Conservation (phyloP, 805 yeast genomes). For the Debaryomyces castellii region DNA sequence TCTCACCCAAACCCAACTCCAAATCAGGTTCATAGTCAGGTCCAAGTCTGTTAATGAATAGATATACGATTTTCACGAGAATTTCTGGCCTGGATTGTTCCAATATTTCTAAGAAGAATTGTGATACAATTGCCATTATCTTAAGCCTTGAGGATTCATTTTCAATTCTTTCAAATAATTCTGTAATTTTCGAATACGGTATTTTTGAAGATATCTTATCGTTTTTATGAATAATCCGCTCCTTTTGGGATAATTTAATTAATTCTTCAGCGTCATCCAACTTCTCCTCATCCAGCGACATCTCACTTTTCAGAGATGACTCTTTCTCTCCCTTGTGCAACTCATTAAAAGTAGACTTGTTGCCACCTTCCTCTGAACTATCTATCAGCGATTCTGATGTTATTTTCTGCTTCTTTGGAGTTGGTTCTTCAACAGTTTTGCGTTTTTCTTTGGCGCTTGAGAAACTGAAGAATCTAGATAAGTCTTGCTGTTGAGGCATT, state of each 20-base stretch:
- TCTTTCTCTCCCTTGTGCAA: neutral
- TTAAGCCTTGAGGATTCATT: slow-evolving; percentile 79
- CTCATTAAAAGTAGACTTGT: slow-evolving; percentile 3
- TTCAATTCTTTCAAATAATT: slow-evolving; percentile 76
- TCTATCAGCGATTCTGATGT: neutral
- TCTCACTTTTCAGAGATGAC: neutral
- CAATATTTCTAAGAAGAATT: slow-evolving; percentile 67
- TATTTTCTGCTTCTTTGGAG: slow-evolving; percentile 1
- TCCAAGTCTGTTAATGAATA: slow-evolving; percentile 84
- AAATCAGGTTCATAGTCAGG: slow-evolving; percentile 92
- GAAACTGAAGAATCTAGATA: slow-evolving; percentile 29
- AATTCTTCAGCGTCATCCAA: slow-evolving; percentile 13
- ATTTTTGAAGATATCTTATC: slow-evolving; percentile 16
- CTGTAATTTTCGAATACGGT: slow-evolving; percentile 46
- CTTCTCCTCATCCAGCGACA: neutral
- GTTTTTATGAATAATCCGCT: slow-evolving; percentile 8
- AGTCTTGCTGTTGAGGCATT: slow-evolving; percentile 34
- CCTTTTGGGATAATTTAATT: slow-evolving; percentile 12
- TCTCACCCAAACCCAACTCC: slow-evolving; percentile 92
- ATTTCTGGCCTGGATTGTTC: slow-evolving; percentile 41
- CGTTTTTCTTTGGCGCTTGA: neutral
- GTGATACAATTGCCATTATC: slow-evolving; percentile 72
- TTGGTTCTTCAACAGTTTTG: neutral
- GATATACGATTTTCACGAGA: slow-evolving; percentile 71
- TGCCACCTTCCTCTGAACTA: neutral